Evolutionary conservation across 306 rosid genomes (phyloP), one percentile per base, ranked within the genome.

Genomic region (Luffa acutangula): DNA sequence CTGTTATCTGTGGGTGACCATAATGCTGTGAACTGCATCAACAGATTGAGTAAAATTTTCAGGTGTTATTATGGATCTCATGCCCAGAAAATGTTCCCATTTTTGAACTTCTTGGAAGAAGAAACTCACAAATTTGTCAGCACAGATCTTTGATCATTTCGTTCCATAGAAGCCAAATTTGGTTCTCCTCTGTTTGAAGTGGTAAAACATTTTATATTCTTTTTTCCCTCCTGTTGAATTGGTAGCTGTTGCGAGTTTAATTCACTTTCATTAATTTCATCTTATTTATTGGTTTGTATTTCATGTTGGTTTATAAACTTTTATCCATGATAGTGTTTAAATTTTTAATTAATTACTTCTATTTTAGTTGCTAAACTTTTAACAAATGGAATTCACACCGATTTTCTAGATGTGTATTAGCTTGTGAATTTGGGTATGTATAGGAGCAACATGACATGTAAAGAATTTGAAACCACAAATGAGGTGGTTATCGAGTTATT

Each of bases 21-120:
- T 70, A 37, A 83, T 80, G 90, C 86, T 37, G 69, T 45, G 39
- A 81, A 86, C 66, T 87, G 83, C 88, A 81, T 89, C 66, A 85
- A 60, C 66, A 87, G 86, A 80, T 82, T 89, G 46, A 70, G 52
- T 80, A 76, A 82, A 75, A 92, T 92, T 60, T 90, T 92, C 86
- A 86, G 87, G 33, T 75, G 86, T 69, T 88, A 92, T 78, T 93
- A 88, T 80, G 98, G 97, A 82, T 82, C 49, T 77, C 93, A 90
- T 81, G 87, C 86, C 58, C 78, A 88, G 69, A 43, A 48, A 62
- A 83, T 92, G 80, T 93, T 92, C 84, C 97, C 97, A 12, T 82
- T 84, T 86, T 85, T 89, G 71, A 78, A 76, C 77, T 62, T 80
- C 76, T 90, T 91, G 52, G 65, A 49, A 42, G 81, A 77, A 81